Evolutionary conservation across 352 stramenopile genomes (phyloP), one percentile per base, ranked within the genome.

Genomic region (Pythium apleroticum): DNA sequence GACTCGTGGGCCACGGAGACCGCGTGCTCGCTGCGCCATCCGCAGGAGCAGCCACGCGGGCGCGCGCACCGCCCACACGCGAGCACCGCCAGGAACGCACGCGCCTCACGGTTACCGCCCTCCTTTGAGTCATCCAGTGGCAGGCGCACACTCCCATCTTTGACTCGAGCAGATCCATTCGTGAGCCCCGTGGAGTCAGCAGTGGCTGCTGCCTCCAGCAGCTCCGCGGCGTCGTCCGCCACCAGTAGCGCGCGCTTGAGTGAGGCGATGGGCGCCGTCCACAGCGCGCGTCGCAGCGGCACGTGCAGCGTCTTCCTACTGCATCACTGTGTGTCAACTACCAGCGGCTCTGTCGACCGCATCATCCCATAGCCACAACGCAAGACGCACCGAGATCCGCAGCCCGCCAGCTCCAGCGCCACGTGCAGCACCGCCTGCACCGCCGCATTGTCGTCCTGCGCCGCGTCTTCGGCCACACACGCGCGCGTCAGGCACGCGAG

Each of bases 221-320:
- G 33, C 20, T 49, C 52, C n/a, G 5, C 2, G 4, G 31, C 52
- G 10, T 49, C 33, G 20, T 27, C 52, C 52, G 2, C 46, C 15
- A 19, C 24, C 11, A 35, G 14, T 14, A 82, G 20, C 15, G 74
- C 46, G 3, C 53, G 66, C 49, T 85, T 86, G 22, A 86, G 39
- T 17, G 63, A 25, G 14, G 41, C 15, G 1, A 89, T 27, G 1
- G 77, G 72, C n/a, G 48, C 37, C 27, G 54, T 63, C 63, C 63
- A 69, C 19, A 69, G 63, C 37, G 49, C 54, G 27, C 55, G 56
- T 4, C 17, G 25, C 6, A 55, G 48, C 25, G 63, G 53, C 22
- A 66, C 41, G 5, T 60, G 24, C 8, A 66, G 57, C n/a, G 43
- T n/a, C 10, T 64, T 56, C 10, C 72, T 52, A 31, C 49, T 62